A percentile compares a stretch with the other conserved stretches of the same genome.
Conservation (phyloP, 2,329 filamentous ascomycete species). For the Hypoxylon rubiginosum region DNA sequence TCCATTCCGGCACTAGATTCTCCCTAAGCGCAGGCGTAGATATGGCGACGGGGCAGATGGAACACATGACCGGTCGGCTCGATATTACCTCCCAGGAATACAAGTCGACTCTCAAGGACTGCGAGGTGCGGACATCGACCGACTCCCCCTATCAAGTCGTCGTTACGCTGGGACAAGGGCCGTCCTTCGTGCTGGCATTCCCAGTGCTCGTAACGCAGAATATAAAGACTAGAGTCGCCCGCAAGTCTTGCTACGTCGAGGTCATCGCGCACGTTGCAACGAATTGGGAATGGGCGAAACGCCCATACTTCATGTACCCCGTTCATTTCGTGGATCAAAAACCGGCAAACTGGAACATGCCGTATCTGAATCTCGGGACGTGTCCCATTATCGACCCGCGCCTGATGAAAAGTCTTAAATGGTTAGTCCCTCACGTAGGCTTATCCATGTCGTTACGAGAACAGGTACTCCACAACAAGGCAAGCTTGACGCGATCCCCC, state of each 20-base stretch:
- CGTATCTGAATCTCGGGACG: slow-evolving; percentile 32
- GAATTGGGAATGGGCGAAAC: slow-evolving; percentile 32
- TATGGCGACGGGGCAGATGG: slow-evolving; percentile 15
- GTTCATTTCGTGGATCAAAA: slow-evolving; percentile 4
- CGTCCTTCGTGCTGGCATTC: slow-evolving; percentile 54
- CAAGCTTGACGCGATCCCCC: not conserved
- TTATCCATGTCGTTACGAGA: not conserved
- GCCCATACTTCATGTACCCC: slow-evolving; percentile 30
- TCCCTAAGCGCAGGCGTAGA: not conserved
- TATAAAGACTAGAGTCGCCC: slow-evolving; percentile 57
- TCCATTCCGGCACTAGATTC: not conserved
- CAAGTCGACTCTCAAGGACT: slow-evolving; percentile 3
- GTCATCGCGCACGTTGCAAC: slow-evolving; percentile 52
- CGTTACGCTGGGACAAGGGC: slow-evolving; percentile 54
- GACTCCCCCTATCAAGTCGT: slow-evolving; percentile 56
- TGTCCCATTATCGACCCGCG: slow-evolving; percentile 22
- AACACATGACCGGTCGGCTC: slow-evolving; percentile 20
- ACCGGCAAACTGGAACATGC: slow-evolving; percentile 30
- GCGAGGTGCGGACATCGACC: not conserved
- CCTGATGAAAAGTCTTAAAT: slow-evolving; percentile 13
- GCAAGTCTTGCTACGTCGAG: slow-evolving; percentile 61
- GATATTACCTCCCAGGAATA: slow-evolving; percentile 11
- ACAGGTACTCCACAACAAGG: not conserved
- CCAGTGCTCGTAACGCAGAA: slow-evolving; percentile 55
- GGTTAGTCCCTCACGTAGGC: not conserved